Percentiles rank a stretch among this genome's conserved stretches.
These are phyloP conservation scores for Podospora australis DNA, from an alignment of 495 filamentous ascomycete species.

Conservation along the genomic window DNA sequence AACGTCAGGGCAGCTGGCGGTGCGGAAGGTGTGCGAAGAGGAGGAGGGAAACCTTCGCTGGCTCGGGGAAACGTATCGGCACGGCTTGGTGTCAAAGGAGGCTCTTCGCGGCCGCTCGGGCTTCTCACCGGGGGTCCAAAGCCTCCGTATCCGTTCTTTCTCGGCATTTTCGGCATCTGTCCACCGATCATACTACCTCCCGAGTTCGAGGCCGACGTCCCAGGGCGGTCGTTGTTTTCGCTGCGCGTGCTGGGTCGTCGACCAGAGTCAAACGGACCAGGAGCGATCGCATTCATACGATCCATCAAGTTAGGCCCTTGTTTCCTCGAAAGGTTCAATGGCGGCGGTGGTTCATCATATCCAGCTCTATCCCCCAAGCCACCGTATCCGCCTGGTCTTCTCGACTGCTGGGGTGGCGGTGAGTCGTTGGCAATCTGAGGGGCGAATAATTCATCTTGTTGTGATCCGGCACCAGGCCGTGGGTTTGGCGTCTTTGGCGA, in stretches of 20 bases:
- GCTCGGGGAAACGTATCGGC: constrained; percentile 51
- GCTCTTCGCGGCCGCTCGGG: constrained; percentile 29
- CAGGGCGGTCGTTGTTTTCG: constrained; percentile 26
- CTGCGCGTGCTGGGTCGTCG: constrained; percentile 20
- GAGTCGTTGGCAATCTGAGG: constrained; percentile 32
- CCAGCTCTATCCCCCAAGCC: constrained; percentile 46
- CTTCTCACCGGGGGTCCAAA: constrained; percentile 35
- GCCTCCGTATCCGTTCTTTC: constrained; percentile 46
- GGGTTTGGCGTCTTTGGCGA: constrained; percentile 50
- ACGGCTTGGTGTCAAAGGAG: constrained; percentile 36
- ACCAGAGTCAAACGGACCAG: constrained; percentile 56
- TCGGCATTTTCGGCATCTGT: constrained; percentile 31
- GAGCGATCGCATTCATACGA: constrained; percentile 59
- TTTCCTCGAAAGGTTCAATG: constrained; percentile 31
- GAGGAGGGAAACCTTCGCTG: constrained; percentile 28
- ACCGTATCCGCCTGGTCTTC: constrained; percentile 34
- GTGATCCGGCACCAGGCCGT: constrained; percentile 30
- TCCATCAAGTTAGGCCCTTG: constrained; percentile 47
- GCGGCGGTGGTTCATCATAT: constrained; percentile 34
- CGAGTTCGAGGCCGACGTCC: constrained; percentile 36
- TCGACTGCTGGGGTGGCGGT: constrained; percentile 20
- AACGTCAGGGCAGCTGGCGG: constrained; percentile 20
- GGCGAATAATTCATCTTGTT: constrained; percentile 33
- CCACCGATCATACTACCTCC: constrained; percentile 34
- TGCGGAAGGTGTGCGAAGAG: constrained; percentile 42